Evolutionary conservation across 1,139 yeast genomes (phyloP).

Genomic region (Protomyces lactucae-debilis): DNA sequence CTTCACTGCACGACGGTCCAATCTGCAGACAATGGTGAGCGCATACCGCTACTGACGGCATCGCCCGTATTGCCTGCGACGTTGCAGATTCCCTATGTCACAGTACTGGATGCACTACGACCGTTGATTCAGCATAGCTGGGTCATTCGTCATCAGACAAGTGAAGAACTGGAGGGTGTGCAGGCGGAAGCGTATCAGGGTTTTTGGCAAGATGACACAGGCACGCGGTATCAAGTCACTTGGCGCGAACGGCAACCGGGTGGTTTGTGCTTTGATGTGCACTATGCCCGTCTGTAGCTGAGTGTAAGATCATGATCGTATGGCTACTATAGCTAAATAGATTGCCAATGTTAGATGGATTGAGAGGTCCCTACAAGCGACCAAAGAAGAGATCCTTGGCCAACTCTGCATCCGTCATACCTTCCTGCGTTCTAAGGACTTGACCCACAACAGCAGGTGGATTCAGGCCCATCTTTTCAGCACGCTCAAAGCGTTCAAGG

Average conservation of each 20-base stretch:
- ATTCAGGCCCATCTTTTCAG: slow-evolving; percentile 65
- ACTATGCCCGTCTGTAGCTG: neutral
- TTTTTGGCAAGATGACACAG: neutral
- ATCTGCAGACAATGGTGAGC: neutral
- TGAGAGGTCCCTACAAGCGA: neutral
- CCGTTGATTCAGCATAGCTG: slow-evolving; percentile 3
- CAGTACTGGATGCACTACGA: neutral
- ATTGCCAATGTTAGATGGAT: neutral
- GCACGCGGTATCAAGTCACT: neutral
- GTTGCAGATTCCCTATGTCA: neutral
- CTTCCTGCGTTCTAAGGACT: slow-evolving; percentile 35
- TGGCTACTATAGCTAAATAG: neutral
- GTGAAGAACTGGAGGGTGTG: neutral
- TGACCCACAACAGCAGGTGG: slow-evolving; percentile 41
- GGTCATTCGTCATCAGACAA: neutral
- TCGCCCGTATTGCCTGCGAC: neutral
- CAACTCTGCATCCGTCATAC: slow-evolving; percentile 12
- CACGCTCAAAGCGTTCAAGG: slow-evolving; percentile 72
- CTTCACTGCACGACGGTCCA: neutral
- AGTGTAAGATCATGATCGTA: neutral
- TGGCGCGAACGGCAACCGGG: neutral
- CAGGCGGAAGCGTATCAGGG: neutral
- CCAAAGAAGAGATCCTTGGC: slow-evolving; percentile 1
- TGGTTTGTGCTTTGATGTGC: neutral
- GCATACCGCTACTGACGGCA: neutral